phyloP scores from a whole-genome alignment of 129 eudicot genomes.

The Deinandra increscens region DNA sequence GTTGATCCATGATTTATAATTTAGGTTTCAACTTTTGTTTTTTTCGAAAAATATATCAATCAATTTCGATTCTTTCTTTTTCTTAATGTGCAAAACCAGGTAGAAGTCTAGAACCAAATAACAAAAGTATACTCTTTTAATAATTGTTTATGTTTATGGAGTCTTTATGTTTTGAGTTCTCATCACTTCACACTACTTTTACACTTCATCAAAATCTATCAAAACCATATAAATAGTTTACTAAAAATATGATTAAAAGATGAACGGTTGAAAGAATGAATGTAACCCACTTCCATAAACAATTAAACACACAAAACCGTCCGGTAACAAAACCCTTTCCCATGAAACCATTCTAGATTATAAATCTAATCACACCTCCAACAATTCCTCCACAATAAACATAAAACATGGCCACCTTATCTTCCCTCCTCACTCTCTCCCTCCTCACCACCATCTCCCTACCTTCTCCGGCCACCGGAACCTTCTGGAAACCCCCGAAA shows the following conservation, averaged over 20 bases:
- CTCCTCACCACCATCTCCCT: conserved; percentile 20
- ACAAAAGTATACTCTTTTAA: too few species aligned
- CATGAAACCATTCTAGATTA: conserved; percentile 24
- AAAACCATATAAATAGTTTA: not conserved
- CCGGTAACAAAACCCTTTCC: conserved; percentile 26
- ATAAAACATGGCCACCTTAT: conserved; percentile 24
- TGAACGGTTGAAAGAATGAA: conserved; percentile 8
- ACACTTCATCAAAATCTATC: not conserved
- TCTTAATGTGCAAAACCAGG: too few species aligned
- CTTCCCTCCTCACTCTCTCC: not conserved
- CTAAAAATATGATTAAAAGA: not conserved
- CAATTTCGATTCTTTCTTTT: too few species aligned
- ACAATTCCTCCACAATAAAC: not conserved
- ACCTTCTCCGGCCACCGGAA: conserved; percentile 4
- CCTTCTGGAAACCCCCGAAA: not conserved
- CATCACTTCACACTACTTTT: too few species aligned
- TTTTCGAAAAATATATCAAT: too few species aligned
- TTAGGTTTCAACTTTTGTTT: too few species aligned
- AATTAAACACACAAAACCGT: conserved; percentile 9
- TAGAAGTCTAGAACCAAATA: too few species aligned
- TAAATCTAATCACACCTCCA: conserved; percentile 2
- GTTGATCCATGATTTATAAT: too few species aligned
- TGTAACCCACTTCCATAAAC: not conserved
- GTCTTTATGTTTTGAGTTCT: too few species aligned
- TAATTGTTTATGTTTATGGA: too few species aligned